Evolutionary conservation across 768 basidiomycete species (phyloP).

Genomic region (Gloeopeniophorella convolvens): DNA sequence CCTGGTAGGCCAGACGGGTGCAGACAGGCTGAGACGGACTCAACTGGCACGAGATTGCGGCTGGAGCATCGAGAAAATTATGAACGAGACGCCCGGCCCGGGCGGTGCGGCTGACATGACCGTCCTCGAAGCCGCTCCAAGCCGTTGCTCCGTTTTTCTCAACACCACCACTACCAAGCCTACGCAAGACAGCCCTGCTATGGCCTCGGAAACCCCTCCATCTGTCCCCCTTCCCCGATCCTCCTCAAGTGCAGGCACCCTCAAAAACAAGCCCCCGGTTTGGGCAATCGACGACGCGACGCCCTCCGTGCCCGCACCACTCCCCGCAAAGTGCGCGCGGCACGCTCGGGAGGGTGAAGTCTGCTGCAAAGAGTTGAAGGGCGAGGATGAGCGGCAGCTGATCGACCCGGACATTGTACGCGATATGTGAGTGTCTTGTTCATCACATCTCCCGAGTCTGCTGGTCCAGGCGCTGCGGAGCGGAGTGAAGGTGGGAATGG

Average conservation of each 20-base stretch:
- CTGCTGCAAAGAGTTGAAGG: slow-evolving; percentile 86
- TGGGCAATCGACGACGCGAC: slow-evolving; percentile 54
- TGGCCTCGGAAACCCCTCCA: slow-evolving; percentile 3
- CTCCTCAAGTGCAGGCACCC: background rate
- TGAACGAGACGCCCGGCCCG: too few species aligned
- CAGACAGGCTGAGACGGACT: too few species aligned
- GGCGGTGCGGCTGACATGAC: too few species aligned
- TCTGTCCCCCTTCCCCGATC: slow-evolving; percentile 6
- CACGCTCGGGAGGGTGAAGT: slow-evolving; percentile 44
- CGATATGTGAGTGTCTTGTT: slow-evolving; percentile 57
- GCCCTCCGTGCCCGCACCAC: slow-evolving; percentile 36
- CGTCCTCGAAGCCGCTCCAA: too few species aligned
- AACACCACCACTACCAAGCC: too few species aligned
- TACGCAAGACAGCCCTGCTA: too few species aligned
- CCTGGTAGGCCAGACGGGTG: too few species aligned
- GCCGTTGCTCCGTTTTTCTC: too few species aligned
- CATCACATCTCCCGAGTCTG: background rate
- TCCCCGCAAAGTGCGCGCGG: slow-evolving; percentile 52
- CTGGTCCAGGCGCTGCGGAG: slow-evolving; percentile 4
- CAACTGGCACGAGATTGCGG: too few species aligned
- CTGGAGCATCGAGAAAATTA: too few species aligned
- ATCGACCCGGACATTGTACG: slow-evolving; percentile 84
- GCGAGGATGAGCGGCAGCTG: slow-evolving; percentile 70
- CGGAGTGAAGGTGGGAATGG: too few species aligned
- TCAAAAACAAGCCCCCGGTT: slow-evolving; percentile 43